Evolutionary conservation across 352 stramenopile species (phyloP), one percentile per base, ranked within the genome.

Genomic region (Globisporangium okanoganense): DNA sequence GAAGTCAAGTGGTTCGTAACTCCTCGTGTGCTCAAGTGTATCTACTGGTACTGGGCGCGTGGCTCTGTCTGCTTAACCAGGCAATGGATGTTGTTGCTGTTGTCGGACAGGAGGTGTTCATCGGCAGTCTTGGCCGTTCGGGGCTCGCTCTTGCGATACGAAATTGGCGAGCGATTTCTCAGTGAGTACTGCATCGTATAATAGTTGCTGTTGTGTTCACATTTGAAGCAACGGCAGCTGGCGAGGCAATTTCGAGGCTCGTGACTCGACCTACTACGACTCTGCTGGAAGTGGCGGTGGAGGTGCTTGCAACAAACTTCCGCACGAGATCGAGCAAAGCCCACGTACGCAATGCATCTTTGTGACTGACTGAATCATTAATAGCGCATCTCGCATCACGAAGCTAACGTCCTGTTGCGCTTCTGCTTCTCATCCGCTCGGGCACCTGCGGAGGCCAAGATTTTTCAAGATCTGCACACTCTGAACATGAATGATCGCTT

Each of bases 351-450:
- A 13, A 49, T 25, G 49, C 49, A 44, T 24, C n/a, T n/a, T n/a
- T n/a, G n/a, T n/a, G n/a, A n/a, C n/a, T n/a, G n/a, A n/a, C n/a
- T n/a, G n/a, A n/a, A n/a, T n/a, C n/a, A n/a, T n/a, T n/a, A n/a
- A n/a, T n/a, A n/a, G n/a, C n/a, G n/a, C n/a, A n/a, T n/a, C n/a
- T n/a, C n/a, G n/a, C n/a, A n/a, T n/a, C n/a, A n/a, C n/a, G n/a
- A n/a, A n/a, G n/a, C n/a, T n/a, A n/a, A n/a, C n/a, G n/a, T n/a
- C n/a, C n/a, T n/a, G n/a, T n/a, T n/a, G n/a, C n/a, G n/a, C n/a
- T n/a, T n/a, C n/a, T n/a, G n/a, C n/a, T n/a, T n/a, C 53, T 58
- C 53, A 38, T 50, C 27, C 36, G 53, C 53, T 58, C 27, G 27
- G 50, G 53, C 25, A 38, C 53, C 16, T 2, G 6, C 14, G 53